Percentiles rank a stretch among this genome's conserved stretches.
Evolutionary conservation across 2,329 filamentous ascomycete genomes (phyloP).

Genomic region (Massarina eburnea): DNA sequence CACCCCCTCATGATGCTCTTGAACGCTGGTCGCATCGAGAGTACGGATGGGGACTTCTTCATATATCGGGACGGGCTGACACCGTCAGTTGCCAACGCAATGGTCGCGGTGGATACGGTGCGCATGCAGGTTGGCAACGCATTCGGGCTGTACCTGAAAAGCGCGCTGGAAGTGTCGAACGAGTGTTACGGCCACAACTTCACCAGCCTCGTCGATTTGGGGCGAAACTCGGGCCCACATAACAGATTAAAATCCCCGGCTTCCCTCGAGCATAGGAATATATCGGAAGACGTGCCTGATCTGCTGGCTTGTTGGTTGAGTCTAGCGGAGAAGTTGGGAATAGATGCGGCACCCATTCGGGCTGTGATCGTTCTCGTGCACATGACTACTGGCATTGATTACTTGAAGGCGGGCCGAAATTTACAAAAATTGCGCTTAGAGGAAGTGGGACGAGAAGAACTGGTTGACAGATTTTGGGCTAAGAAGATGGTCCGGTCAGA

Average conservation of each 20-base stretch:
- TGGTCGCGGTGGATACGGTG: constrained; percentile 20
- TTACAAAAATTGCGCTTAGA: not conserved
- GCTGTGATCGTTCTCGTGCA: not conserved
- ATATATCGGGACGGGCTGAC: constrained; percentile 14
- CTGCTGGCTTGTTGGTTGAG: constrained; percentile 1
- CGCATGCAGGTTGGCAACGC: constrained; percentile 21
- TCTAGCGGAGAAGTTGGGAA: constrained; percentile 1
- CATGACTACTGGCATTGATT: constrained; percentile 1
- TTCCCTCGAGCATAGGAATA: constrained; percentile 25
- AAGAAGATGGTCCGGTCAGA: not conserved
- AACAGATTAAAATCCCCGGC: constrained; percentile 20
- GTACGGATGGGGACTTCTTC: constrained; percentile 22
- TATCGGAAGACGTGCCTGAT: constrained; percentile 27
- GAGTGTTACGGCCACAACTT: constrained; percentile 26
- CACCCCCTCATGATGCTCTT: constrained; percentile 30
- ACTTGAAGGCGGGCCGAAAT: not conserved
- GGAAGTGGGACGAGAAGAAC: not conserved
- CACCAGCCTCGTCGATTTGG: constrained; percentile 22
- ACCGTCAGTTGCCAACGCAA: constrained; percentile 14
- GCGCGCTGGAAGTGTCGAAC: constrained; percentile 22
- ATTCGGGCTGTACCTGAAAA: constrained; percentile 20
- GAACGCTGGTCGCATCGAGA: constrained; percentile 31
- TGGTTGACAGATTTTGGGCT: not conserved
- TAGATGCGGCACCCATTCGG: not conserved
- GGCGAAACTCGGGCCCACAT: constrained; percentile 21